phyloP scores from a whole-genome alignment of 768 basidiomycete species.

The Pleurotus platypus region DNA sequence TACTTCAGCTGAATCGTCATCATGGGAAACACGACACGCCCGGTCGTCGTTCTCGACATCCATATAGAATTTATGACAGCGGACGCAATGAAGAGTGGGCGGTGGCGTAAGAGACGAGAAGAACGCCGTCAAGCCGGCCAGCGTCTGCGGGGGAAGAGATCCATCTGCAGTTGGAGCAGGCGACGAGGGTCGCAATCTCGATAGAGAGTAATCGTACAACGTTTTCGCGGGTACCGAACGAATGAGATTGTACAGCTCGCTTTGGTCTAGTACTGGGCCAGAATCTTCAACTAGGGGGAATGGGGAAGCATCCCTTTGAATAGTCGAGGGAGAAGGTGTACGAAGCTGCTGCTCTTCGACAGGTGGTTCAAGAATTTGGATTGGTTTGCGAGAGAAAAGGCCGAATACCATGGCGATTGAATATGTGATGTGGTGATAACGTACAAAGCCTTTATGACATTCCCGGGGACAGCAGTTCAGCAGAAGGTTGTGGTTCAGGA shows the following conservation, averaged over 20 bases:
- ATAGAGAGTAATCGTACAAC: not conserved
- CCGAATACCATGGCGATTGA: constrained; percentile 4
- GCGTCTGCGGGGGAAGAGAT: constrained; percentile 32
- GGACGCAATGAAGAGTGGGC: constrained; percentile 66
- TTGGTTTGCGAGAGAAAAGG: constrained; percentile 5
- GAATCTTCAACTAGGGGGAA: not conserved
- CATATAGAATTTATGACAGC: constrained; percentile 69
- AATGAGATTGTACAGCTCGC: constrained; percentile 1
- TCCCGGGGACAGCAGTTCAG: no score
- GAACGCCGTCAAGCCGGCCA: constrained; percentile 51
- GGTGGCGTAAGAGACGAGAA: constrained; percentile 64
- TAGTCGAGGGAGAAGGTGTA: not conserved
- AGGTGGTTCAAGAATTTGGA: not conserved
- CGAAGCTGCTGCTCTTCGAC: not conserved
- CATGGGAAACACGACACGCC: constrained; percentile 68
- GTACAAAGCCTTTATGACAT: no score
- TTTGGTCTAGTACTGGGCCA: not conserved
- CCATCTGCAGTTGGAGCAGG: not conserved
- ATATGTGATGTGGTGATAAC: not conserved
- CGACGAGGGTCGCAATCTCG: not conserved
- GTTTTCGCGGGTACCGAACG: constrained; percentile 3
- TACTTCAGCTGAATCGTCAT: constrained; percentile 78
- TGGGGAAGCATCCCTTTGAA: not conserved
- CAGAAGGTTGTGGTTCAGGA: no score
- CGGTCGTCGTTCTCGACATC: constrained; percentile 74